Conservation (phyloP, 495 filamentous ascomycete genomes). For the Podospora anserina region DNA sequence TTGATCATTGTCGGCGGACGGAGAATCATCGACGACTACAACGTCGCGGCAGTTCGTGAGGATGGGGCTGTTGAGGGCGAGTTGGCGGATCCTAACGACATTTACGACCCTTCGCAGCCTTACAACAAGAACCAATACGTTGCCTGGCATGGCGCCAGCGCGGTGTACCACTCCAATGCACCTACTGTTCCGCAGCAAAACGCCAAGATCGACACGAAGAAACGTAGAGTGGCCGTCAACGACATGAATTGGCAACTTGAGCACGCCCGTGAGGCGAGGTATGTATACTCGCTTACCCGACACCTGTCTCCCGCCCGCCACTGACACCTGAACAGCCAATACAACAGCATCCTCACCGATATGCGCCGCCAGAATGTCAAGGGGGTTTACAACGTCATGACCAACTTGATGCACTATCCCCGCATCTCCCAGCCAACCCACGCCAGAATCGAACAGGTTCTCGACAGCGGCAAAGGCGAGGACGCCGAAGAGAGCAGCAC, state of each 20-base stretch:
- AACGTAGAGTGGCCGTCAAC: conserved; percentile 82
- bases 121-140: conserved; percentile 98
- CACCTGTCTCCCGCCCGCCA: not conserved
- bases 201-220: conserved; percentile 71
- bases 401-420: conserved; percentile 84
- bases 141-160: conserved; percentile 94
- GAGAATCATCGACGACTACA: conserved; percentile 85
- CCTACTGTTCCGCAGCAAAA: conserved; percentile 72
- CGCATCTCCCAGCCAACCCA: conserved; percentile 87
- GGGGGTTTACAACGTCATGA: conserved; percentile 90
- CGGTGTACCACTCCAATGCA: conserved; percentile 82
- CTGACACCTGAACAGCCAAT: conserved; percentile 55
- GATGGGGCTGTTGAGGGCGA: conserved; percentile 87
- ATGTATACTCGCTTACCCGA: conserved; percentile 28
- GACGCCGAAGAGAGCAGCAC: conserved; percentile 34
- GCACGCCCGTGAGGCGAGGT: conserved; percentile 88
- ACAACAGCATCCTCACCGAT: conserved; percentile 67
- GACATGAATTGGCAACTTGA: conserved; percentile 97
- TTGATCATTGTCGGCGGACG: conserved; percentile 88
- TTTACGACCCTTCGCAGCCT: conserved; percentile 64
- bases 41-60: conserved; percentile 69
- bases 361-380: conserved; percentile 63
- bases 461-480: conserved; percentile 29
- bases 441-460: conserved; percentile 70
- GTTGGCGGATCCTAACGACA: conserved; percentile 80